Conservation (phyloP, 1,284 basidiomycete species). For the Pulchroboletus neoregius region DNA sequence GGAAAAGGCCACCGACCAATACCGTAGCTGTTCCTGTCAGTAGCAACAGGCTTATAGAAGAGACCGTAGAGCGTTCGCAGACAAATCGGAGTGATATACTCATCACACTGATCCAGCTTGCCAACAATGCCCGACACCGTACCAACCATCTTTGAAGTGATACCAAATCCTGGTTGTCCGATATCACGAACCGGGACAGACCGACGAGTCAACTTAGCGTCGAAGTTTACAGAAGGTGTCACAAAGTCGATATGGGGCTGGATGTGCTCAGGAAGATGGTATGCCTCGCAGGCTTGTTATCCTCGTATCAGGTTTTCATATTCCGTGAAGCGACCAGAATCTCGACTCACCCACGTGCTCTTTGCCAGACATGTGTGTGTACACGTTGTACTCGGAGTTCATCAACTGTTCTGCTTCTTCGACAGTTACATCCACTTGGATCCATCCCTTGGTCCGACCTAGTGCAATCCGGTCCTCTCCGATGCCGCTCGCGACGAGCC, state of each 20-base stretch:
- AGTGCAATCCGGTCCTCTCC: slow-evolving; percentile 12
- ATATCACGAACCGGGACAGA: slow-evolving; percentile 10
- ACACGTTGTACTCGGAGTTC: slow-evolving; percentile 41
- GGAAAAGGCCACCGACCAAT: slow-evolving; percentile 38
- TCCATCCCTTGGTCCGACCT: slow-evolving; percentile 36
- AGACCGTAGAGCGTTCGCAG: slow-evolving; percentile 45
- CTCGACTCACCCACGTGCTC: slow-evolving; percentile 29
- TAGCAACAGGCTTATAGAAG: slow-evolving; percentile 39
- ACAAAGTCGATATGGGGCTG: slow-evolving; percentile 45
- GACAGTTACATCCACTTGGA: slow-evolving; percentile 37
- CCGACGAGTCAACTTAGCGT: slow-evolving; percentile 19
- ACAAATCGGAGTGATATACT: slow-evolving; percentile 44
- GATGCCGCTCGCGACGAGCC: slow-evolving; percentile 39
- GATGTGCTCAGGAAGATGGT: slow-evolving; percentile 41
- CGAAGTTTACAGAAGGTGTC: slow-evolving; percentile 42
- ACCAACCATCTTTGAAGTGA: slow-evolving; percentile 32
- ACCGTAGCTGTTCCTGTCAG: slow-evolving; percentile 44
- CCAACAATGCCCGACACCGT: slow-evolving; percentile 23
- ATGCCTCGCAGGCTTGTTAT: slow-evolving; percentile 37
- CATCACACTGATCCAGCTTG: slow-evolving; percentile 35
- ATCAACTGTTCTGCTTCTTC: slow-evolving; percentile 42
- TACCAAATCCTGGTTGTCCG: slow-evolving; percentile 31
- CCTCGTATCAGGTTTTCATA: slow-evolving; percentile 18
- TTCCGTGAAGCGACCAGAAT: background rate
- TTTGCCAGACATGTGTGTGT: slow-evolving; percentile 34